These are phyloP conservation scores for Fusarium penzigii DNA, from an alignment of 2,329 filamentous ascomycete genomes.

Conservation along the genomic window DNA sequence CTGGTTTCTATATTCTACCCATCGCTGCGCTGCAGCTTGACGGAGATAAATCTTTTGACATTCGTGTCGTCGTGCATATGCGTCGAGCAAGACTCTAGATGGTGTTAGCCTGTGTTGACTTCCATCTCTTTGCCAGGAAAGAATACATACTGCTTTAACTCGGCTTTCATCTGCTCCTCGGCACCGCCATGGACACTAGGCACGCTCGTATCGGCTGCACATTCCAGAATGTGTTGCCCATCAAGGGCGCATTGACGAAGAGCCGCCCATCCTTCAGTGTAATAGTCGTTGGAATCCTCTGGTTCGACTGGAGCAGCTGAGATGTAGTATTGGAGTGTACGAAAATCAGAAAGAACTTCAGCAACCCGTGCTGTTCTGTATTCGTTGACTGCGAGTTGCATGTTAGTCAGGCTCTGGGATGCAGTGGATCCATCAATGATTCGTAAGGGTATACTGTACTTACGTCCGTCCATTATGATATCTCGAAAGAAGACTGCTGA, in stretches of 20 bases:
- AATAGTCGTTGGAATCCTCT: conserved; percentile 57
- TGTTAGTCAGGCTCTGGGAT: conserved; percentile 25
- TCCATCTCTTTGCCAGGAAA: neutral
- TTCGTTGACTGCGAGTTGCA: conserved; percentile 54
- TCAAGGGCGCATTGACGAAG: conserved; percentile 64
- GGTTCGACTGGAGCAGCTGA: conserved; percentile 58
- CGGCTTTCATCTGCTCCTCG: conserved; percentile 61
- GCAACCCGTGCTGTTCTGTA: conserved; percentile 61
- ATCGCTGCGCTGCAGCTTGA: conserved; percentile 60
- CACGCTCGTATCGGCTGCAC: conserved; percentile 62
- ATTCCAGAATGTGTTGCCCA: conserved; percentile 65
- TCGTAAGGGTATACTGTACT: no score
- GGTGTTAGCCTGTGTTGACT: conserved; percentile 3
- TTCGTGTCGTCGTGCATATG: conserved; percentile 62
- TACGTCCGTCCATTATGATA: conserved; percentile 1
- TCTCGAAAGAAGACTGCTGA: no score
- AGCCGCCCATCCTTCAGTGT: conserved; percentile 63
- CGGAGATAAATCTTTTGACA: conserved; percentile 65
- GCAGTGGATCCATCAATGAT: no score
- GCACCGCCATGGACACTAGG: conserved; percentile 54
- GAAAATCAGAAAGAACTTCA: conserved; percentile 63
- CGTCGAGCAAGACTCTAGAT: conserved; percentile 55
- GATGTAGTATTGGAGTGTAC: conserved; percentile 62
- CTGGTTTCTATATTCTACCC: conserved; percentile 55
- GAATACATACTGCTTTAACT: conserved; percentile 59